Percentiles rank a stretch among this genome's conserved stretches.
These are phyloP conservation scores for Ophiosphaerella korrae DNA, from an alignment of 2,329 filamentous ascomycete species.

Conservation along the genomic window DNA sequence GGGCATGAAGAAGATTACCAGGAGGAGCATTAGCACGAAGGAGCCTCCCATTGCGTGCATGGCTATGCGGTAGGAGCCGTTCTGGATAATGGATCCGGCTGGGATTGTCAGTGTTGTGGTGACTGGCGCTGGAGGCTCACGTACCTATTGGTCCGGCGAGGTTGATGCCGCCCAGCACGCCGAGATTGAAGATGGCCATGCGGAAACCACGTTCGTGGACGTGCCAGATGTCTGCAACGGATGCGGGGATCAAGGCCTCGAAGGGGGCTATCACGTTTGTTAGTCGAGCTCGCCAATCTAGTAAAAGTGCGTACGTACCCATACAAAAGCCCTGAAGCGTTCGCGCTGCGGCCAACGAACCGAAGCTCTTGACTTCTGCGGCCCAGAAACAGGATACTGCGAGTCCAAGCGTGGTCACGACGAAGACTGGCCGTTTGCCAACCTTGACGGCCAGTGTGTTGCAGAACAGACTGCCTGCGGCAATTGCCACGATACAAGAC, in stretches of 20 bases:
- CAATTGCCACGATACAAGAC: slow-evolving; percentile 26
- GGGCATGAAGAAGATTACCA: slow-evolving; percentile 33
- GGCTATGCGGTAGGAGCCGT: slow-evolving; percentile 22
- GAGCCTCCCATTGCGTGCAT: slow-evolving; percentile 31
- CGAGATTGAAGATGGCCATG: slow-evolving; percentile 33
- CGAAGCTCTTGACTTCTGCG: slow-evolving; percentile 27
- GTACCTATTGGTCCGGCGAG: slow-evolving; percentile 26
- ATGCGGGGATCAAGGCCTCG: slow-evolving; percentile 31
- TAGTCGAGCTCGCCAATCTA: no score
- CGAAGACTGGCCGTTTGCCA: slow-evolving; percentile 27
- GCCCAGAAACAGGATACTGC: slow-evolving; percentile 29
- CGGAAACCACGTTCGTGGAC: slow-evolving; percentile 31
- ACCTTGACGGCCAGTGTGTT: slow-evolving; percentile 30
- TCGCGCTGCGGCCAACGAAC: slow-evolving; percentile 24
- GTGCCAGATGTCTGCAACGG: slow-evolving; percentile 29
- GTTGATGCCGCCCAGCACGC: slow-evolving; percentile 31
- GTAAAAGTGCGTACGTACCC: neutral
- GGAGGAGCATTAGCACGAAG: slow-evolving; percentile 25
- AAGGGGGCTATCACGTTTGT: slow-evolving; percentile 14
- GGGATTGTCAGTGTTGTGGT: neutral
- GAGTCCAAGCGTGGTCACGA: slow-evolving; percentile 25
- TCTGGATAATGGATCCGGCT: slow-evolving; percentile 28
- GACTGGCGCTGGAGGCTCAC: neutral
- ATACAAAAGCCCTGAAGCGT: slow-evolving; percentile 29
- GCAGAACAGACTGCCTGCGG: slow-evolving; percentile 23